A percentile compares a stretch with the other conserved stretches of the same genome.
phyloP scores from a whole-genome alignment of 306 rosid species.

The Medicago arabica region DNA sequence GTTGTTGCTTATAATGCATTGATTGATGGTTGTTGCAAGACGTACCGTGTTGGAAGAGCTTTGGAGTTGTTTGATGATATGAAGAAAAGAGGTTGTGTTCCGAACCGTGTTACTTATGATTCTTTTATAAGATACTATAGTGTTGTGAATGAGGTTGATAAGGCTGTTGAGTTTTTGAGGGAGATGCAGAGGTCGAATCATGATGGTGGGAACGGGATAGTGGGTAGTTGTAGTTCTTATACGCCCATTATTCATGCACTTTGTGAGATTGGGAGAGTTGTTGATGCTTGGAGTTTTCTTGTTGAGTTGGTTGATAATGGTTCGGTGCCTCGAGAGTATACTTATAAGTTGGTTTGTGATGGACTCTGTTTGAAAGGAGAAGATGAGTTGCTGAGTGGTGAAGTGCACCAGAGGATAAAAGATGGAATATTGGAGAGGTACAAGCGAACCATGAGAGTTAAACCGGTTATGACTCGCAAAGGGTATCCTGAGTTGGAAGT shows the following conservation, averaged over 20 bases:
- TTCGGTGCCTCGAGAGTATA: conserved; percentile 75
- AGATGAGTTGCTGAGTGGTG: conserved; percentile 48
- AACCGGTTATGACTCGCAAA: conserved; percentile 72
- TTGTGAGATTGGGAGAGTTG: conserved; percentile 71
- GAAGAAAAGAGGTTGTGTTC: conserved; percentile 68
- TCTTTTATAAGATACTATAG: conserved; percentile 80
- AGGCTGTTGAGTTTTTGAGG: conserved; percentile 70
- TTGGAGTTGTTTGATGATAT: conserved; percentile 84
- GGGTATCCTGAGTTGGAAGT: conserved; percentile 60
- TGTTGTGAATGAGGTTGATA: conserved; percentile 81
- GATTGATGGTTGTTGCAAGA: conserved; percentile 91
- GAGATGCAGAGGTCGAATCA: conserved; percentile 65
- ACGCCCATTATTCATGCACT: conserved; percentile 81
- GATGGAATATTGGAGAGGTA: conserved; percentile 63
- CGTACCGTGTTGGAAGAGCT: conserved; percentile 67
- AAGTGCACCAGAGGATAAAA: conserved; percentile 59
- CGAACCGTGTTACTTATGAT: conserved; percentile 73
- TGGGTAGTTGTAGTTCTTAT: conserved; percentile 69
- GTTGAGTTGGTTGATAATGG: conserved; percentile 80
- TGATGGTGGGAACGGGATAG: conserved; percentile 44
- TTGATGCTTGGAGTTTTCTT: conserved; percentile 71
- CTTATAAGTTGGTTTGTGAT: conserved; percentile 70
- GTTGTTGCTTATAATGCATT: conserved; percentile 84
- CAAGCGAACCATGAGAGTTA: conserved; percentile 53
- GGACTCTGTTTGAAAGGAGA: conserved; percentile 53